Conservation (phyloP, 768 basidiomycete species). For the Galerina marginata region DNA sequence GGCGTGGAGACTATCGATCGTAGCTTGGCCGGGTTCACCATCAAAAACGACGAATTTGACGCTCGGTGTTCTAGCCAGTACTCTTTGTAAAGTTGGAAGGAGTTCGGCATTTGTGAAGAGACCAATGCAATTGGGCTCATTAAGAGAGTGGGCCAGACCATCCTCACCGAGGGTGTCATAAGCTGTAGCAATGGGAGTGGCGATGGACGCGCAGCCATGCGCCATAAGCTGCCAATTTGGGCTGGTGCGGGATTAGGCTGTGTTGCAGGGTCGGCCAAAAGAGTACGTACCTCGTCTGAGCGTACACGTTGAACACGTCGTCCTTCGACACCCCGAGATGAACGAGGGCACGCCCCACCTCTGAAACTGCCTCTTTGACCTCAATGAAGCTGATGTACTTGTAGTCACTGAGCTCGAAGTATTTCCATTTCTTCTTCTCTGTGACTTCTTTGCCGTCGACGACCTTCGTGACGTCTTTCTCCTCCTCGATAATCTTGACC, state of each 20-base stretch:
- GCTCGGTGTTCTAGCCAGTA: slow-evolving; percentile 73
- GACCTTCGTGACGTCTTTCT: slow-evolving; percentile 86
- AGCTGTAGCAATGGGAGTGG: slow-evolving; percentile 87
- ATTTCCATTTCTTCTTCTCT: slow-evolving; percentile 96
- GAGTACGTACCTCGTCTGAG: slow-evolving; percentile 72
- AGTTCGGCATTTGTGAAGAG: slow-evolving; percentile 95
- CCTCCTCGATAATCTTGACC: slow-evolving; percentile 75
- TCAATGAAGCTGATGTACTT: slow-evolving; percentile 80
- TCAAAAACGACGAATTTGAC: slow-evolving; percentile 88
- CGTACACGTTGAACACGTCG: slow-evolving; percentile 90
- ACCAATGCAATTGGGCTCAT: slow-evolving; percentile 78
- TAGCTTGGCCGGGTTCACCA: slow-evolving; percentile 57
- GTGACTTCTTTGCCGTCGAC: slow-evolving; percentile 82
- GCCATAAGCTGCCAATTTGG: slow-evolving; percentile 89
- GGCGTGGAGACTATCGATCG: slow-evolving; percentile 64
- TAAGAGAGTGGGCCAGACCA: slow-evolving; percentile 89
- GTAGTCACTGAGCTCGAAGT: slow-evolving; percentile 90
- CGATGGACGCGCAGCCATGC: slow-evolving; percentile 79
- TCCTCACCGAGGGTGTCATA: slow-evolving; percentile 94
- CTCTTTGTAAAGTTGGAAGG: slow-evolving; percentile 75
- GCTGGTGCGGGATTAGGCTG: slow-evolving; percentile 40
- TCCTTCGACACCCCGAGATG: slow-evolving; percentile 70
- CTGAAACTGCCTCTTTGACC: slow-evolving; percentile 65
- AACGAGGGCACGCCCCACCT: slow-evolving; percentile 74
- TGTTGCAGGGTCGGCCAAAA: slow-evolving; percentile 7